These are phyloP conservation scores for Phytophthora quininea DNA, from an alignment of 352 stramenopile species.

Conservation along the genomic window DNA sequence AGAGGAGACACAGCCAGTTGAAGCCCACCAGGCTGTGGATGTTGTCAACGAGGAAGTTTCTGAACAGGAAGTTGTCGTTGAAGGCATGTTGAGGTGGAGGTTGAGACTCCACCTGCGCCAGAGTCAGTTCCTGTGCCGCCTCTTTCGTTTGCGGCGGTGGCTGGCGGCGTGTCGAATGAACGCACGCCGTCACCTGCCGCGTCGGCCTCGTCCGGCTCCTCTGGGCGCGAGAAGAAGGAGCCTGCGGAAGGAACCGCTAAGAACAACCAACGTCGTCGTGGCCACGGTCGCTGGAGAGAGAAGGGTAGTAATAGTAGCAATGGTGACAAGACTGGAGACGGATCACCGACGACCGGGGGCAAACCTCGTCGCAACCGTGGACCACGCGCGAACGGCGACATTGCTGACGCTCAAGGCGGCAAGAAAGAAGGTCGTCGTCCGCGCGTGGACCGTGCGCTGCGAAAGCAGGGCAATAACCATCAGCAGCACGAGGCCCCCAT, in stretches of 20 bases:
- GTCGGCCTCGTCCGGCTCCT: constrained; percentile 31
- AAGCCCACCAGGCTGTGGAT: constrained; percentile 31
- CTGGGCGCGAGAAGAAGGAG: constrained; percentile 32
- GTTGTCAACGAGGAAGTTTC: constrained; percentile 16
- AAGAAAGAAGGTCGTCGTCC: constrained; percentile 48
- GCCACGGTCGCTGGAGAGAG: constrained; percentile 43
- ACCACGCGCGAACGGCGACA: constrained; percentile 38
- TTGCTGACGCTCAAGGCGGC: constrained; percentile 17
- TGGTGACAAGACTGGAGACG: constrained; percentile 36
- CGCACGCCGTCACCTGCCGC: constrained; percentile 26
- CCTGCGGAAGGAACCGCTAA: constrained; percentile 9
- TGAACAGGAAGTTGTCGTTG: constrained; percentile 10
- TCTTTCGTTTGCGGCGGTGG: constrained; percentile 58
- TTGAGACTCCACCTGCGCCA: constrained; percentile 11
- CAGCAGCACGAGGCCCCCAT: constrained; percentile 32
- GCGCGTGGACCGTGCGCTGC: constrained; percentile 41
- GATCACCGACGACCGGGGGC: constrained; percentile 25
- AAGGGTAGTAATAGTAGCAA: constrained; percentile 46
- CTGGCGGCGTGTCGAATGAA: constrained; percentile 27
- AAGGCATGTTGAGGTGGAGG: constrained; percentile 19
- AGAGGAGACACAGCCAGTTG: constrained; percentile 6
- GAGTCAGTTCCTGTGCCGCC: constrained; percentile 40
- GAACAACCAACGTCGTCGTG: constrained; percentile 44
- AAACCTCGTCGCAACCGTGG: constrained; percentile 44
- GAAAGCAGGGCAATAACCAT: constrained; percentile 38